Percentiles rank a stretch among this genome's conserved stretches.
phyloP scores from a whole-genome alignment of 2,329 filamentous ascomycete species.

The Verticillium longisporum region DNA sequence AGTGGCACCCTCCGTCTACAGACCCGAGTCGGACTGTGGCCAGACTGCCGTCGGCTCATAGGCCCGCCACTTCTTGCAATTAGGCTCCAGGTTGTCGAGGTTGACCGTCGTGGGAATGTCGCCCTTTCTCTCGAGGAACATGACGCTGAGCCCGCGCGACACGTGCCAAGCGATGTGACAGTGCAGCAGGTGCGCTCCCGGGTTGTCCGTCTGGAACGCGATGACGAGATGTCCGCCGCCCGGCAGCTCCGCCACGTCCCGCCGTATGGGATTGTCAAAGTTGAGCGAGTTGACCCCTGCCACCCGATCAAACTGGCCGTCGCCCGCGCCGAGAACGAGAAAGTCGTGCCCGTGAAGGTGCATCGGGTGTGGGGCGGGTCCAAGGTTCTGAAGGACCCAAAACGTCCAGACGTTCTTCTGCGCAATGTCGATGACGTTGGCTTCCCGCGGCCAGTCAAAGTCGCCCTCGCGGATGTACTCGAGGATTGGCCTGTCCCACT shows the following conservation, averaged over 20 bases:
- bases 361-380: slow-evolving; percentile 32
- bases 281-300: slow-evolving; percentile 20
- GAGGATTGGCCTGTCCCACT: slow-evolving; percentile 32
- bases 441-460: slow-evolving; percentile 9
- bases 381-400: slow-evolving; percentile 22
- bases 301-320: slow-evolving; percentile 11
- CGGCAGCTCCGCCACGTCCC: slow-evolving; percentile 39
- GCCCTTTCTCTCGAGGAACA: slow-evolving; percentile 36
- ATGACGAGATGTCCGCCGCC: slow-evolving; percentile 35
- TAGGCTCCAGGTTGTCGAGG: slow-evolving; percentile 9
- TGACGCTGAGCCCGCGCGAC: slow-evolving; percentile 38
- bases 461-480: slow-evolving; percentile 16
- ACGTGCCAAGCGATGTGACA: slow-evolving; percentile 46
- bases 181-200: slow-evolving; percentile 39
- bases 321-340: slow-evolving; percentile 18
- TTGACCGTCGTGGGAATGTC: slow-evolving; percentile 10
- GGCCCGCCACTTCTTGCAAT: slow-evolving; percentile 11
- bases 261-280: slow-evolving; percentile 33
- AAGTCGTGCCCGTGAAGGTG: slow-evolving; percentile 41
- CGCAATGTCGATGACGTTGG: slow-evolving; percentile 14
- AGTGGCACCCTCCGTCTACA: slow-evolving; percentile 3
- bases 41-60: slow-evolving; percentile 9
- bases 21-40: slow-evolving; percentile 12
- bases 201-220: slow-evolving; percentile 42
- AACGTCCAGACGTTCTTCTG: slow-evolving; percentile 19